A percentile compares a stretch with the other conserved stretches of the same genome.
These are phyloP conservation scores for Aegilops tauschii DNA, from an alignment of 176 grass and related monocot species.

Conservation along the genomic window DNA sequence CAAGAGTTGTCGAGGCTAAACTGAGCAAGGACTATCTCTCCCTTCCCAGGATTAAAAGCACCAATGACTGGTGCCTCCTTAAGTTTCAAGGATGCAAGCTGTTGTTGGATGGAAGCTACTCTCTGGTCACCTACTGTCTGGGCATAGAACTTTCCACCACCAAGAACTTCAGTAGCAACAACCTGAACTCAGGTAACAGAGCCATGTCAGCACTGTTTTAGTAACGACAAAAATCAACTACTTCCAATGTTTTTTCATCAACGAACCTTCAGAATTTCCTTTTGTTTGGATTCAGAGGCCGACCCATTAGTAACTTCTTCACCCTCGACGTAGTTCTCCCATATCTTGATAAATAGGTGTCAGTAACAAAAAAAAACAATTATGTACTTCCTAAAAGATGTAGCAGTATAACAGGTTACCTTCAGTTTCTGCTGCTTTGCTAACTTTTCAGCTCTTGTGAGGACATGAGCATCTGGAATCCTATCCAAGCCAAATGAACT, in stretches of 20 bases:
- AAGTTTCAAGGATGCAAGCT: conserved; percentile 75
- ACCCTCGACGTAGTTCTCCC: conserved; percentile 93
- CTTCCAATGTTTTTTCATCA: conserved; percentile 8
- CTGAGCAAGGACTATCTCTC: conserved; percentile 83
- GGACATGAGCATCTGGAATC: conserved; percentile 67
- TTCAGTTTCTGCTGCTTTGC: conserved; percentile 87
- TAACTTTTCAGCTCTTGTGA: conserved; percentile 72
- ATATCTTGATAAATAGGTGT: conserved; percentile 59
- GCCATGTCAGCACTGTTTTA: conserved; percentile 13
- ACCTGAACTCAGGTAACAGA: conserved; percentile 47
- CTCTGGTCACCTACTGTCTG: conserved; percentile 87
- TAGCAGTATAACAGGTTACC: conserved; percentile 37
- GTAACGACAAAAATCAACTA: neutral
- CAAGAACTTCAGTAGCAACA: conserved; percentile 77
- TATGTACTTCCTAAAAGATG: neutral
- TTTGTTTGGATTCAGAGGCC: conserved; percentile 66
- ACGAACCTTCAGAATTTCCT: conserved; percentile 90
- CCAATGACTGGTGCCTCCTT: conserved; percentile 86
- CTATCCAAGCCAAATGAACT: conserved; percentile 82
- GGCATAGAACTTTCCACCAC: conserved; percentile 93
- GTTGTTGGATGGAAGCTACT: conserved; percentile 78
- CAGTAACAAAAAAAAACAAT: neutral
- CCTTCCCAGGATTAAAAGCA: conserved; percentile 88
- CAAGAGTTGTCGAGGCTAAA: conserved; percentile 91
- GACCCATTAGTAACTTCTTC: conserved; percentile 79